Evolutionary conservation across 1,284 basidiomycete species (phyloP).

Genomic region (Ceratobasidium sp.): DNA sequence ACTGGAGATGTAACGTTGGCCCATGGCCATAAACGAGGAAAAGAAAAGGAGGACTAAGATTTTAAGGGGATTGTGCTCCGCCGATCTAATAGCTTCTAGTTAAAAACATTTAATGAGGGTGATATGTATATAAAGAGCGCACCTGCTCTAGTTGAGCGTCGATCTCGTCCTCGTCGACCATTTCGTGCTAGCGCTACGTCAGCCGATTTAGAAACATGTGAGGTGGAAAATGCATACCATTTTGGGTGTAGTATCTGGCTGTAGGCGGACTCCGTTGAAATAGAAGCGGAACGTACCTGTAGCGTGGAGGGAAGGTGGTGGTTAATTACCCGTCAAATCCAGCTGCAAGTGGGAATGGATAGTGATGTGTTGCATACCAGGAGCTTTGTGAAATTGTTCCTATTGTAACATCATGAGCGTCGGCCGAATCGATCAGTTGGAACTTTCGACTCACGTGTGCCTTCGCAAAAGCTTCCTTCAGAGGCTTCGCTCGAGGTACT

Average conservation of each 20-base stretch:
- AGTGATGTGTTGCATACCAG: background rate
- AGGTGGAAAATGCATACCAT: slow-evolving; percentile 3
- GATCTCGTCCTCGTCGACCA: slow-evolving; percentile 40
- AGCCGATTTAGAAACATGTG: background rate
- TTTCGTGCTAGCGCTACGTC: slow-evolving; percentile 22
- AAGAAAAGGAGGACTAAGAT: too few species aligned
- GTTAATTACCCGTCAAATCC: background rate
- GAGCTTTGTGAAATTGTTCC: slow-evolving; percentile 43
- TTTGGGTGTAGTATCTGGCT: slow-evolving; percentile 20
- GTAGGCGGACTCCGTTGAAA: slow-evolving; percentile 24
- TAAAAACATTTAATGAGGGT: too few species aligned
- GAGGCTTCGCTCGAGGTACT: slow-evolving; percentile 26
- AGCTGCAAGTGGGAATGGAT: background rate
- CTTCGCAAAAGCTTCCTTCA: slow-evolving; percentile 21
- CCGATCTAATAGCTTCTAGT: background rate
- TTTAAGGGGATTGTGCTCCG: background rate
- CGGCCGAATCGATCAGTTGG: background rate
- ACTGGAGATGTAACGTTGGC: background rate
- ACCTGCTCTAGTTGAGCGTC: slow-evolving; percentile 40
- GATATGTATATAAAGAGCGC: too few species aligned
- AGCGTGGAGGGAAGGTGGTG: background rate
- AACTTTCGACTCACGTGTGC: slow-evolving; percentile 21
- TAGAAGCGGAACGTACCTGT: slow-evolving; percentile 36
- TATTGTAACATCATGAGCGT: background rate
- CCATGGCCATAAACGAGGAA: too few species aligned